Conservation (phyloP, 2,329 filamentous ascomycete genomes). For the Fusarium veterinarium region DNA sequence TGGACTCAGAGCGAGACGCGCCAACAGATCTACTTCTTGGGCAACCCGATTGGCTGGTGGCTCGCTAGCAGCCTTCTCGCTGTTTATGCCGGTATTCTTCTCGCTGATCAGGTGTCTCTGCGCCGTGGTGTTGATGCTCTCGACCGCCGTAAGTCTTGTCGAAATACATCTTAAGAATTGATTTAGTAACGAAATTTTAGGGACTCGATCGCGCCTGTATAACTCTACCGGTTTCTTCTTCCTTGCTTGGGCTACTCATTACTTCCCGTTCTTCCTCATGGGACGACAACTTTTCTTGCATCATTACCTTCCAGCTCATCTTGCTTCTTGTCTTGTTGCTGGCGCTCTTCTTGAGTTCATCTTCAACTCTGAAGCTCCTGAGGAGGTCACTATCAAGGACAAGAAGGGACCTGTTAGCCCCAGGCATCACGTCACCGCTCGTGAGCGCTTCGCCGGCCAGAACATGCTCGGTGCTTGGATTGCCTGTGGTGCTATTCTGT, state of each 20-base stretch:
- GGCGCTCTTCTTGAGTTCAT: conserved; percentile 95
- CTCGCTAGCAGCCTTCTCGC: conserved; percentile 90
- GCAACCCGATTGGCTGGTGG: conserved; percentile 98
- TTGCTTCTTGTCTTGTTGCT: conserved; percentile 89
- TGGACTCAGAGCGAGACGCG: conserved; percentile 97
- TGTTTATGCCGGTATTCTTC: conserved; percentile 91
- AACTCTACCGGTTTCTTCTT: conserved; percentile 99
- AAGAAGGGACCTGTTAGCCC: conserved; percentile 58
- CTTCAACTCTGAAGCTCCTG: conserved; percentile 85
- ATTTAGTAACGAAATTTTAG: conserved; percentile 59
- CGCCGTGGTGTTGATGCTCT: conserved; percentile 93
- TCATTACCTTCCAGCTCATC: conserved; percentile 94
- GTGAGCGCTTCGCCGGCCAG: conserved; percentile 83
- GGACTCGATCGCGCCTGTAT: conserved; percentile 92
- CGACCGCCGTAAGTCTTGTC: conserved; percentile 81
- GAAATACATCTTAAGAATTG: neutral
- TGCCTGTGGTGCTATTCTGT: conserved; percentile 76
- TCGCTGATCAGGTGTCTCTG: conserved; percentile 92
- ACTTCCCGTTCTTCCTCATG: conserved; percentile 98
- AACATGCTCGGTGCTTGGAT: conserved; percentile 84
- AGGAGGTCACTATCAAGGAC: conserved; percentile 63
- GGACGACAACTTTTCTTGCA: conserved; percentile 97
- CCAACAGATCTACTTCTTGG: conserved; percentile 98
- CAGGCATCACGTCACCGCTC: conserved; percentile 77
- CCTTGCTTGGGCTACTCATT: conserved; percentile 96